phyloP scores from a whole-genome alignment of 2,329 filamentous ascomycete genomes.

The Monosporascus sp. region DNA sequence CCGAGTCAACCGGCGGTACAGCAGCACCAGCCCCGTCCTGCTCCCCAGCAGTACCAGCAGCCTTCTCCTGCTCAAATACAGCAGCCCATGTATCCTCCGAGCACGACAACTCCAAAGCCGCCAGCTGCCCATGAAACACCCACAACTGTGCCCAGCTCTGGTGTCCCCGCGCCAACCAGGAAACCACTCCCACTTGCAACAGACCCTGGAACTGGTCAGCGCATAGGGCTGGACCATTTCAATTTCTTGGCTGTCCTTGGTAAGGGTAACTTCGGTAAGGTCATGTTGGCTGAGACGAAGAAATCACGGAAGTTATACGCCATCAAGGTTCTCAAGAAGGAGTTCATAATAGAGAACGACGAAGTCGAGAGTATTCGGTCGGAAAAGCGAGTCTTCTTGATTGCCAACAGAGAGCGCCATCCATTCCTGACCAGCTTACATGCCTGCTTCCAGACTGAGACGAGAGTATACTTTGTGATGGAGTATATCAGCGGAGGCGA shows the following conservation, averaged over 20 bases:
- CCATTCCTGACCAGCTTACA: conserved; percentile 94
- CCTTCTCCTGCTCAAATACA: conserved; percentile 23
- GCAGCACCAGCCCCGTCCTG: conserved; percentile 33
- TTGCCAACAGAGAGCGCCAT: conserved; percentile 94
- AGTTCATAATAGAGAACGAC: conserved; percentile 99
- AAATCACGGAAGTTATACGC: conserved; percentile 86
- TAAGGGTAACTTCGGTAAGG: conserved; percentile 99
- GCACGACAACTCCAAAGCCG: conserved; percentile 31
- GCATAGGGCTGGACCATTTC: conserved; percentile 96
- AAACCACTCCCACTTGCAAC: conserved; percentile 68
- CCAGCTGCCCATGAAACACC: conserved; percentile 32
- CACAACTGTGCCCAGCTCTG: conserved; percentile 27
- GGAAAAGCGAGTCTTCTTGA: conserved; percentile 93
- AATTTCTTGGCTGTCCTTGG: conserved; percentile 97
- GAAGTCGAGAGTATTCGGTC: conserved; percentile 97
- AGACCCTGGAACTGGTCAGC: conserved; percentile 66
- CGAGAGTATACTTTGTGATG: conserved; percentile 98
- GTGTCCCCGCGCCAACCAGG: conserved; percentile 33
- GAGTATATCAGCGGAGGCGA: conserved; percentile 98
- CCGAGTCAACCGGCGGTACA: conserved; percentile 35
- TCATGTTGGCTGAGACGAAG: conserved; percentile 99
- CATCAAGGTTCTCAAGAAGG: conserved; percentile 98
- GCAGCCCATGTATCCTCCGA: conserved; percentile 27
- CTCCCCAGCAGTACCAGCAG: conserved; percentile 26
- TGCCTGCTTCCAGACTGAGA: conserved; percentile 98